Evolutionary conservation across 371 early-diverging fungal genomes (phyloP), one percentile per base, ranked within the genome.

Genomic region (Actinomortierella ambigua): DNA sequence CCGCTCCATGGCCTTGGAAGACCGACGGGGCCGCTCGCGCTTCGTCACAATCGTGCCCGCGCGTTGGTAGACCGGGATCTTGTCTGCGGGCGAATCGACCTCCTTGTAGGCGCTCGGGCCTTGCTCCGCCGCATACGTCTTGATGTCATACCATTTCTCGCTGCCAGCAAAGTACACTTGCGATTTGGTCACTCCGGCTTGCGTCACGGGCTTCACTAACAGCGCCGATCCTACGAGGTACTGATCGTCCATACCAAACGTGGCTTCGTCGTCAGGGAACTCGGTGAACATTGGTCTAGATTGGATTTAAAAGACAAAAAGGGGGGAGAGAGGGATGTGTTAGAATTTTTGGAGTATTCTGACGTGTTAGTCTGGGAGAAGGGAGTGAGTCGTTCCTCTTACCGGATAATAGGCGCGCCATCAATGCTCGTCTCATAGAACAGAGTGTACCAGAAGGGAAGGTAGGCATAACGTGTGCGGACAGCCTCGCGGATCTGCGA

Each of bases 21-120:
- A 88, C 26, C 96, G 88, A 51, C 99, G 90, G 15, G 86, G 77
- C 53, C 98, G 90, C 69, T 95, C 93, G 29, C 95, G 87, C 13
- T 90, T 85, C 20, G 96, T 88, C 13, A 98, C 63, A 55, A 98
- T 95, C 22, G 79, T 79, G 13, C 99, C 99, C 42, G 93, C 95
- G 17, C 93, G 90, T 17, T 93, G 80, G 65, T 89, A 94, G 4
- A 92, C 92, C 40, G 96, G 95, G 40, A 93, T 86, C 55, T 79
- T 85, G 18, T 88, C 85, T 1, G 95, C 80, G 13, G 92, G 90
- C 11, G 93, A 88, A 22, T 76, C 77, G 3, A 92, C 82, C 7
- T 76, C 81, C 27, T 82, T 64, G 68, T 94, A 97, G 4, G 4
- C 11, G 34, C 34, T 34, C 7, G 34, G 34, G 4, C 34, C 34